Base-by-base conservation (phyloP, 2,329 filamentous ascomycete genomes). In the Hypoxylon sp. region DNA sequence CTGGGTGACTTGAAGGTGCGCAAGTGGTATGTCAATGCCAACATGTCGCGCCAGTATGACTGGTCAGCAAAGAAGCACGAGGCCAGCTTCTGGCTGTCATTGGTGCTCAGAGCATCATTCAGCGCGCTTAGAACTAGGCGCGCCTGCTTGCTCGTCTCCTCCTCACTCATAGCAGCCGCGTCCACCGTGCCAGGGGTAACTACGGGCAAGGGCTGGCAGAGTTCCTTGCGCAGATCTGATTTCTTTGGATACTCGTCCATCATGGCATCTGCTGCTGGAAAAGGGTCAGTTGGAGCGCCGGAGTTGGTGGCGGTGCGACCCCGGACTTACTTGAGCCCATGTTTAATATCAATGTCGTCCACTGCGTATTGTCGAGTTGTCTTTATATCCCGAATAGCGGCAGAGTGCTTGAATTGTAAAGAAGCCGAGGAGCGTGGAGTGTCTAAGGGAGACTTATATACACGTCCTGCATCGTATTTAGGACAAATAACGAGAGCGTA, bases 1-100 rank as follows among this genome's bases (percentile, higher is more conserved):
- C 23, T 50, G 0, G 64, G 58, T 0, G 43, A 52, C 3, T 24
- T 60, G 40, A 76, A 73, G 2, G 74, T 76, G 9, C 75, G 73
- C n/a, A 75, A 33, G 37, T 77, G 72, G 48, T 64, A 74, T 0
- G 75, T 77, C 18, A 77, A 51, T 0, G 73, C 73, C 20, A 77
- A 27, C 35, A 67, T 57, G 46, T 77, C 75, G 17, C 69, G 72
- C 74, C 74, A 77, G 61, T 71, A 77, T 3, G 72, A 69, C 59
- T 76, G 72, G 2, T 48, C 58, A 2, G 55, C 4, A 38, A 69
- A 70, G 58, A 76, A 76, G 38, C 69, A 72, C 27, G 13, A 23
- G 7, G 60, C 60, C 1, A 77, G 48, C 1, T 58, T 53, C 2
- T 49, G 21, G 4, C 43, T 49, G 53, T 75, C 67, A 4, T 55